Evolutionary conservation across 352 stramenopile species (phyloP), one percentile per base, ranked within the genome.

Genomic region (Nothophytophthora sp.): DNA sequence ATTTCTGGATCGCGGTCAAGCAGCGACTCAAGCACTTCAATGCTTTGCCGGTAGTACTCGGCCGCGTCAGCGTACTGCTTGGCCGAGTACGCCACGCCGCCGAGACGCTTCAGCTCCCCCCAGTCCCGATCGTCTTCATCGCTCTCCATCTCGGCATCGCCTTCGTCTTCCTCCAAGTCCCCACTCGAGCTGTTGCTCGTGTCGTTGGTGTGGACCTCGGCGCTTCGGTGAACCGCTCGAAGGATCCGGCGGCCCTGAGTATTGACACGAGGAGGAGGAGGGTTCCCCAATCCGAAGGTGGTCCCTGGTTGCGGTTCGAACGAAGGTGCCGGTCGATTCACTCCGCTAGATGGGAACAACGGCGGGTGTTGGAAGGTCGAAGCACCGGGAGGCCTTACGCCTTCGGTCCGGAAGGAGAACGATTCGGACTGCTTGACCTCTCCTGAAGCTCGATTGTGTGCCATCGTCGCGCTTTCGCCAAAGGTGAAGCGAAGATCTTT

Each of bases 31-130:
- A 95, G 50, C 8, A 63, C 50, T 23, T 81, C 69, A 46, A 81
- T 70, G 32, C 75, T 86, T 42, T 76, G 64, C 6, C 73, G 69
- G 55, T 83, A 79, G 48, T 71, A 68, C 49, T 90, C 77, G 1
- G 78, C 76, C 5, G 82, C 77, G 6, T 81, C 67, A 46, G 71
- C 42, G 28, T 81, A 92, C 9, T 63, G 48, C 25, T 47, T 50
- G 22, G 51, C 60, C 6, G 52, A 58, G 48, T 92, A 76, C 1
- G 79, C 75, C 8, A 56, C 51, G 12, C 72, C 76, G 9, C 82
- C 82, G 12, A 81, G 65, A 30, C 54, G 56, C 49, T 92, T 92
- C 35, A 86, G 60, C 18, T 91, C 72, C 7, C 63, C 48, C 82
- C 82, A 92, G 24, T 74, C 63, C 30, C 44, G 55, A 5, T 81